Evolutionary conservation across 441 rosid genomes (phyloP).

Genomic region (Gossypium lobatum): DNA sequence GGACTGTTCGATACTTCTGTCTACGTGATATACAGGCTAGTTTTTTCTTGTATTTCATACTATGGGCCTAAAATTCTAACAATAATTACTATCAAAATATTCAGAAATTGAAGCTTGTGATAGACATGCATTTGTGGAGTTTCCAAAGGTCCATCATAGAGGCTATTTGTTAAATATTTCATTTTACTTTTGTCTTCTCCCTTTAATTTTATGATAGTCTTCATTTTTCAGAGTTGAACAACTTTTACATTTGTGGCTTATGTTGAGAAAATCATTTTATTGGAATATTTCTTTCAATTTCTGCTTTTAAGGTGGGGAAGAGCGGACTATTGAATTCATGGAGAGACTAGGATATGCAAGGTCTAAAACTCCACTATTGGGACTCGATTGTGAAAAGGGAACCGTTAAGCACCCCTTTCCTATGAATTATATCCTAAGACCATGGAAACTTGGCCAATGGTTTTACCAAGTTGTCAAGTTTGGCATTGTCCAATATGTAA

Average conservation of each 20-base stretch:
- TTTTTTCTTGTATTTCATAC: not conserved
- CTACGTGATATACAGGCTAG: not conserved
- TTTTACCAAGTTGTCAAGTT: slow-evolving; percentile 91
- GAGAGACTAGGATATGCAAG: slow-evolving; percentile 73
- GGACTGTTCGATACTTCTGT: not conserved
- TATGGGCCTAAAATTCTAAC: not conserved
- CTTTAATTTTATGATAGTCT: not conserved
- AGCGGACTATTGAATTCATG: slow-evolving; percentile 87
- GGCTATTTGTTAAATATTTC: slow-evolving; percentile 2
- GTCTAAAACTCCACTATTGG: slow-evolving; percentile 63
- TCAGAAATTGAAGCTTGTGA: not conserved
- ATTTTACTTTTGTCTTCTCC: not conserved
- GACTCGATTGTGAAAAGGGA: slow-evolving; percentile 51
- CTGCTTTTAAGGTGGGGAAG: slow-evolving; percentile 73
- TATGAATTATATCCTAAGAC: slow-evolving; percentile 68
- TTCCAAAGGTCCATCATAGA: not conserved
- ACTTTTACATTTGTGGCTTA: not conserved
- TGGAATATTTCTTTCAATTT: slow-evolving; percentile 12
- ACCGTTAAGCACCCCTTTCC: slow-evolving; percentile 82
- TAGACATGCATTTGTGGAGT: not conserved
- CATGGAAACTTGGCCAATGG: slow-evolving; percentile 95
- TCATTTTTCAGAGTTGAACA: not conserved
- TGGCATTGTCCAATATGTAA: slow-evolving; percentile 97
- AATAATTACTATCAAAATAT: not conserved
- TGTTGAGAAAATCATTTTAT: slow-evolving; percentile 3